Evolutionary conservation across 768 basidiomycete genomes (phyloP), one percentile per base, ranked within the genome.

Genomic region (Punctularia strigosozonata): DNA sequence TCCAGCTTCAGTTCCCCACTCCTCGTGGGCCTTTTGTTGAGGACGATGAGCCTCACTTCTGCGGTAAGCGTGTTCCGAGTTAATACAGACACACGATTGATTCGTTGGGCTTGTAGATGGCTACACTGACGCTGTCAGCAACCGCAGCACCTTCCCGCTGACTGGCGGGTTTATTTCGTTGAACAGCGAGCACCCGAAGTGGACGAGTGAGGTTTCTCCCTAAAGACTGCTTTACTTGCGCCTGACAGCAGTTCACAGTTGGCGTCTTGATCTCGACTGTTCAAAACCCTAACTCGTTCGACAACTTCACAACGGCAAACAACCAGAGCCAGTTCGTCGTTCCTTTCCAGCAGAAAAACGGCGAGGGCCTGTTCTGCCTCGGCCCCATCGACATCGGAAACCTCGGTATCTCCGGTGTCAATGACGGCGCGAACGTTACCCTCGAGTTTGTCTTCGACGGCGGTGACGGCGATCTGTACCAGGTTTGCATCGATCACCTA

Each of bases 1-100:
- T 90, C 61, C 78, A 81, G 47, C 64, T 90, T 31, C 71, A 79
- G 49, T 89, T 73, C 55, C 89, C 88, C 14, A 46, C 63, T 1
- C 77, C 84, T 8, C 68, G 88, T 34, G 89, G 88, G 2, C 52
- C 48, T 0, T 90, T 91, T 53, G 66, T 66, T 39, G 69, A 77
- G 40, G 60, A 68, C 37, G 49, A 64, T 13, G 80, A 84, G 46
- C 63, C 66, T 10, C 58, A 49, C 2, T 81, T 84, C 51, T 88
- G 88, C 50, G 84, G 83, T 82, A 44, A 30, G 69, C 55, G 18
- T 2, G 21, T 25, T 21, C n/a, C 24, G 5, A 18, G 10, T 31
- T 6, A 7, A n/a, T n/a, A n/a, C n/a, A n/a, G n/a, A n/a, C n/a
- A n/a, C n/a, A n/a, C n/a, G n/a, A n/a, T n/a, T n/a, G n/a, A n/a